Conservation (phyloP, 2,329 filamentous ascomycete species). For the Nemania abortiva region DNA sequence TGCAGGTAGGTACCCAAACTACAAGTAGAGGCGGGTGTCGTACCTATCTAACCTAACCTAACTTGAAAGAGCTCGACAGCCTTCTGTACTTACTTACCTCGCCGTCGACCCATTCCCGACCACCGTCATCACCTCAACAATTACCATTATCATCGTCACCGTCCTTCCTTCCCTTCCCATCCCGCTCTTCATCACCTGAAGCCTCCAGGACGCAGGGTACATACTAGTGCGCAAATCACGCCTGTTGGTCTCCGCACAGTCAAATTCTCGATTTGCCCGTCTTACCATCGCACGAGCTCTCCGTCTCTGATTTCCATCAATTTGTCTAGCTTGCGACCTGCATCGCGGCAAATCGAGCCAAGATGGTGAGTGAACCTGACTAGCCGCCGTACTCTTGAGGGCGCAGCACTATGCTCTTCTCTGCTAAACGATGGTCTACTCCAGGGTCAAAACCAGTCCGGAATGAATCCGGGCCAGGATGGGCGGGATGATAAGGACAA, state of each 20-base stretch:
- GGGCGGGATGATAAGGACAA: slow-evolving; percentile 91
- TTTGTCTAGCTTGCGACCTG: slow-evolving; percentile 25
- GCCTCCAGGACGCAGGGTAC: background rate
- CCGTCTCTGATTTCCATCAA: slow-evolving; percentile 9
- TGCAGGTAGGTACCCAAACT: background rate
- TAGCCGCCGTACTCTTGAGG: no score
- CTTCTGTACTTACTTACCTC: background rate
- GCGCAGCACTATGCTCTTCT: slow-evolving; percentile 27
- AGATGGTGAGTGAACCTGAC: slow-evolving; percentile 43
- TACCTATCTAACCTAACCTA: background rate
- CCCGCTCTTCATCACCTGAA: background rate
- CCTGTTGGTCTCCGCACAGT: background rate
- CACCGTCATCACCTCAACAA: slow-evolving; percentile 17
- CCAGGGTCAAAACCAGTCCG: slow-evolving; percentile 89
- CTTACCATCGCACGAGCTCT: background rate
- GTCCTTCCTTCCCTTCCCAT: background rate
- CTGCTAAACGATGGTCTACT: background rate
- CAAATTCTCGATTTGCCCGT: background rate
- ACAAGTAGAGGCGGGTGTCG: background rate
- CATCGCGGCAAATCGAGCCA: slow-evolving; percentile 40
- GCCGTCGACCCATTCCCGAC: no score
- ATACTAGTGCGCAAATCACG: background rate
- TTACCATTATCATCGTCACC: background rate
- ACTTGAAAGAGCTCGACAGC: no score
- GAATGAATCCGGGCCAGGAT: slow-evolving; percentile 81